phyloP scores from a whole-genome alignment of 768 basidiomycete genomes.

The Boletales sp. region DNA sequence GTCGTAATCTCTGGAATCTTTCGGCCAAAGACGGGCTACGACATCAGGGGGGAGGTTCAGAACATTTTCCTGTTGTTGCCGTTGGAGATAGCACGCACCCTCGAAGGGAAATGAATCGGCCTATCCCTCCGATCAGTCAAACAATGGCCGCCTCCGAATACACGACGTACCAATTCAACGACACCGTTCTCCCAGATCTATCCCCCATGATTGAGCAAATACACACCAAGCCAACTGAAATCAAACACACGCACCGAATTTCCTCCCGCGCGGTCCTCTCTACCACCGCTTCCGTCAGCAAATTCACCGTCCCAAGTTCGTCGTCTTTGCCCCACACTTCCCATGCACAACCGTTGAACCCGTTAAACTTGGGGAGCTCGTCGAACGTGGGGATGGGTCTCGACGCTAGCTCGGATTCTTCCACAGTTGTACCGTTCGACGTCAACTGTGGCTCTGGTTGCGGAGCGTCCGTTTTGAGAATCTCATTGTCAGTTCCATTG shows the following conservation, averaged over 20 bases:
- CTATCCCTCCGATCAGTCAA: constrained; percentile 28
- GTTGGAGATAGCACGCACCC: constrained; percentile 34
- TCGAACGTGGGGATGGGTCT: constrained; percentile 33
- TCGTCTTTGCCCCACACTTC: constrained; percentile 63
- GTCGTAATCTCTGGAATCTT: constrained; percentile 51
- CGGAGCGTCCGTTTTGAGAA: too few species aligned
- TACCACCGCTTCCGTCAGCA: constrained; percentile 60
- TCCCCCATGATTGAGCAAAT: neutral
- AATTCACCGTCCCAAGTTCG: constrained; percentile 65
- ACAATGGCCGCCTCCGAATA: neutral
- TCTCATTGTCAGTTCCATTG: too few species aligned
- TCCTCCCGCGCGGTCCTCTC: constrained; percentile 53
- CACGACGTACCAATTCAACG: constrained; percentile 55
- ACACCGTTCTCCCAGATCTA: constrained; percentile 53
- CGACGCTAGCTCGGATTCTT: too few species aligned
- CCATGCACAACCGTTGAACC: constrained; percentile 62
- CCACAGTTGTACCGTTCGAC: too few species aligned
- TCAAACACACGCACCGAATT: constrained; percentile 42
- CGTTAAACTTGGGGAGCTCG: constrained; percentile 41
- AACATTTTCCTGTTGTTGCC: neutral
- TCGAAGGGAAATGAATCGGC: constrained; percentile 66
- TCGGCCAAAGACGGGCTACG: constrained; percentile 54
- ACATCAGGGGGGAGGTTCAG: neutral
- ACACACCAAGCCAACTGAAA: neutral
- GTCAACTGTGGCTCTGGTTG: too few species aligned